A percentile compares a stretch with the other conserved stretches of the same genome.
These are phyloP conservation scores for Trichocladium uniseriatum DNA, from an alignment of 495 filamentous ascomycete genomes.

Conservation along the genomic window DNA sequence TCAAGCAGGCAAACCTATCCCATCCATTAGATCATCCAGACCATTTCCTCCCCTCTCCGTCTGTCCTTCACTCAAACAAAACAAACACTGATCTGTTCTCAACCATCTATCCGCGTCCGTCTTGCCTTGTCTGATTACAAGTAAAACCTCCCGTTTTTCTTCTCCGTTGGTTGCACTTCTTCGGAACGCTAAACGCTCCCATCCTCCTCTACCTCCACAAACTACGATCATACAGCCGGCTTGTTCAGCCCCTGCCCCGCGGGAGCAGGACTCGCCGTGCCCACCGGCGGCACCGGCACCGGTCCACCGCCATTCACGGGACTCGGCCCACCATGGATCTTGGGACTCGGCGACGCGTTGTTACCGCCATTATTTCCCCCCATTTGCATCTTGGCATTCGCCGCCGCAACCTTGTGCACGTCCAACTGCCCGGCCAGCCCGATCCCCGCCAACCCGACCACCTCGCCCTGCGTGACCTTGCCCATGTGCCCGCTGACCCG, in stretches of 20 bases:
- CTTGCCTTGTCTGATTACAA: not conserved
- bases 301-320: conserved; percentile 12
- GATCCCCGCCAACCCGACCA: conserved; percentile 29
- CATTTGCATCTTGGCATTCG: conserved; percentile 27
- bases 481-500: conserved; percentile 27
- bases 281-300: not conserved
- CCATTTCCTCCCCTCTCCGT: not conserved
- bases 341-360: too few species aligned
- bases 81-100: not conserved
- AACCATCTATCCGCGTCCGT: not conserved
- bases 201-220: too few species aligned
- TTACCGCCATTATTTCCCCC: not conserved
- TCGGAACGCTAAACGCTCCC: too few species aligned
- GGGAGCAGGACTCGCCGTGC: conserved; percentile 6
- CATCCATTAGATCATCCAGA: conserved; percentile 6
- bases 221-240: not conserved
- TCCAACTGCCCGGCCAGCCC: conserved; percentile 30
- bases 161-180: not conserved
- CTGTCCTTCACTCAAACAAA: not conserved
- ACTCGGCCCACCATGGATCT: conserved; percentile 12
- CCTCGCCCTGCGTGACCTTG: conserved; percentile 25
- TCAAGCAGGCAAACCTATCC: not conserved
- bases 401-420: conserved; percentile 24
- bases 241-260: not conserved
- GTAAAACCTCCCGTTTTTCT: not conserved